phyloP scores from a whole-genome alignment of 1,284 basidiomycete genomes.

The Anthracocystis panici-leucophaei region DNA sequence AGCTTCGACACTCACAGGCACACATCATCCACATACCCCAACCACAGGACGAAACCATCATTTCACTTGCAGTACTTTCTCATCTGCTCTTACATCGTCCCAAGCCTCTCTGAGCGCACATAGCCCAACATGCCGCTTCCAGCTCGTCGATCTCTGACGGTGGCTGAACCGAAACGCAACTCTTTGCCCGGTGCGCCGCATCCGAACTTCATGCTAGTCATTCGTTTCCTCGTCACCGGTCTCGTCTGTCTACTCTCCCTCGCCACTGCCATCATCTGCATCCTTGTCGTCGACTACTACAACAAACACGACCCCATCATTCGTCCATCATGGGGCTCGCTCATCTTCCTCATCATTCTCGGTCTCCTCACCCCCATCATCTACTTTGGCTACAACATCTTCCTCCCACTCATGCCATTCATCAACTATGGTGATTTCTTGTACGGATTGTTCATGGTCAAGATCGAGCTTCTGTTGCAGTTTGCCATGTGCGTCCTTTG shows the following conservation, averaged over 20 bases:
- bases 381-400: slow-evolving; percentile 69
- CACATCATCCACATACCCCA: not conserved
- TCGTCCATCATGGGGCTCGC: slow-evolving; percentile 69
- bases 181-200: slow-evolving; percentile 55
- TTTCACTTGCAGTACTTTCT: not conserved
- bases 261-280: slow-evolving; percentile 62
- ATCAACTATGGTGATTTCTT: slow-evolving; percentile 68
- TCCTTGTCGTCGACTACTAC: slow-evolving; percentile 69
- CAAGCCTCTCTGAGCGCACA: not conserved
- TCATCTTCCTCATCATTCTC: slow-evolving; percentile 70
- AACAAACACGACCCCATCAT: slow-evolving; percentile 69
- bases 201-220: slow-evolving; percentile 61
- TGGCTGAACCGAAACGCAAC: slow-evolving; percentile 40
- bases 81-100: not conserved
- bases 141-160: slow-evolving; percentile 57
- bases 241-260: slow-evolving; percentile 64
- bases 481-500: slow-evolving; percentile 69
- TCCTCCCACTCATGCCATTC: slow-evolving; percentile 67
- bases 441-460: slow-evolving; percentile 66
- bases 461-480: slow-evolving; percentile 68
- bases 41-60: not conserved
- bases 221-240: slow-evolving; percentile 64
- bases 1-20: not conserved
- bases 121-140: slow-evolving; percentile 61
- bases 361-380: slow-evolving; percentile 68